Evolutionary conservation across 768 basidiomycete species (phyloP).

Genomic region (Kwoniella heveanensis): DNA sequence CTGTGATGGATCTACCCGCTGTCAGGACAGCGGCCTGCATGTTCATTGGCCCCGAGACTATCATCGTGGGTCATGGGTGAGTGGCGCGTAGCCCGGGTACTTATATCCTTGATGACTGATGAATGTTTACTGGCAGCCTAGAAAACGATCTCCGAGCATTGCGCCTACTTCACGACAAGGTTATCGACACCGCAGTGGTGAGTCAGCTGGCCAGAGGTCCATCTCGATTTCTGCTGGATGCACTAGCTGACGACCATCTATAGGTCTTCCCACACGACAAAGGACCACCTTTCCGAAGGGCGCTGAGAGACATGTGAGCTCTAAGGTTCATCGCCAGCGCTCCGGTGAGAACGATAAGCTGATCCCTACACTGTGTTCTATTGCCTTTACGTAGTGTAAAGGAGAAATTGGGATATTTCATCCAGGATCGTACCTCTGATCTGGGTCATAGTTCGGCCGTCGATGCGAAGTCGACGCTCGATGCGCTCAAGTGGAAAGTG

Average conservation of each 20-base stretch:
- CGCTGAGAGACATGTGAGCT: conserved; percentile 76
- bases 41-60: conserved; percentile 75
- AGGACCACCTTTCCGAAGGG: conserved; percentile 74
- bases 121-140: conserved; percentile 63
- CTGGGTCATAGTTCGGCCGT: conserved; percentile 87
- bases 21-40: conserved; percentile 70
- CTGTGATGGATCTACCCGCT: conserved; percentile 67
- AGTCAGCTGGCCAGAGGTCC: conserved; percentile 15
- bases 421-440: conserved; percentile 75
- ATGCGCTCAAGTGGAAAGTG: conserved; percentile 82
- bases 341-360: neutral
- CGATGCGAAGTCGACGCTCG: conserved; percentile 83
- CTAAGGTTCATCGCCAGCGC: neutral
- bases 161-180: conserved; percentile 76
- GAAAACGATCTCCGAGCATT: conserved; percentile 94
- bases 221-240: neutral
- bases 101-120: neutral
- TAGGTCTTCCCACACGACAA: conserved; percentile 78
- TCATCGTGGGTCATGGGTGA: conserved; percentile 71
- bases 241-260: neutral
- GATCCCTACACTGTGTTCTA: conserved; percentile 5
- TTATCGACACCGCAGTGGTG: conserved; percentile 79
- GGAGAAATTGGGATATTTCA: conserved; percentile 75
- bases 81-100: conserved; percentile 5
- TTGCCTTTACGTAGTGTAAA: conserved; percentile 63